A percentile compares a stretch with the other conserved stretches of the same genome.
Conservation (phyloP, 768 basidiomycete genomes). For the Lentinula edodes region DNA sequence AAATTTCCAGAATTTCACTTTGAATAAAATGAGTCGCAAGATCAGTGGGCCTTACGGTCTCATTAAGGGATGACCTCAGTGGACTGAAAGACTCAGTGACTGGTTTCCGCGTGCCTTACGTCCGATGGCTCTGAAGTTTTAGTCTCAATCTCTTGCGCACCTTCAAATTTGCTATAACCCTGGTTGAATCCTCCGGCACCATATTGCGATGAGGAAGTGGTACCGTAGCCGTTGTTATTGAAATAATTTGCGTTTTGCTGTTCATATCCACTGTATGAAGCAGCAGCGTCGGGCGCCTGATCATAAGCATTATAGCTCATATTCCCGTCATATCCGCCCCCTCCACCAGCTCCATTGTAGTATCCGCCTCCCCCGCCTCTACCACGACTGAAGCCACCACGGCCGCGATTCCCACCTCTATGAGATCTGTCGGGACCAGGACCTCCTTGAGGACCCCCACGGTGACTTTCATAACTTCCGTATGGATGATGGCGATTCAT, state of each 20-base stretch:
- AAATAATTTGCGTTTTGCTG: constrained; percentile 60
- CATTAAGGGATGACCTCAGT: constrained; percentile 7
- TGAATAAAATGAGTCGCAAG: not conserved
- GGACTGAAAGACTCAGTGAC: constrained; percentile 6
- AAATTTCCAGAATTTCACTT: not conserved
- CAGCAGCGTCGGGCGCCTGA: constrained; percentile 60
- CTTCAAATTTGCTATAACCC: constrained; percentile 65
- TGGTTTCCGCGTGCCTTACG: constrained; percentile 48
- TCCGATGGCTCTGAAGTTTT: constrained; percentile 38
- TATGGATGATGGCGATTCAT: constrained; percentile 92
- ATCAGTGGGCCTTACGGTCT: constrained; percentile 5
- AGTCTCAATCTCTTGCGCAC: constrained; percentile 78
- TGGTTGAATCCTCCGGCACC: constrained; percentile 48
- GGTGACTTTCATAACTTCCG: constrained; percentile 44
- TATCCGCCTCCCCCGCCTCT: constrained; percentile 52
- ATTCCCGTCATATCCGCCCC: constrained; percentile 51
- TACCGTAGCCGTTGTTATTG: constrained; percentile 60
- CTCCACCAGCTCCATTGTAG: constrained; percentile 35
- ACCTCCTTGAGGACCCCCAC: constrained; percentile 62
- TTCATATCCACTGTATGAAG: constrained; percentile 69
- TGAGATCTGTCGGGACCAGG: constrained; percentile 73
- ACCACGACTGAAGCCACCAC: constrained; percentile 24
- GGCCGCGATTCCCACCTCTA: constrained; percentile 48
- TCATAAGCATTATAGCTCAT: constrained; percentile 57
- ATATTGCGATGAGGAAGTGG: constrained; percentile 49